Percentiles rank a stretch among this genome's conserved stretches.
These are phyloP conservation scores for Chytridium lagenaria DNA, from an alignment of 371 early-diverging fungal genomes.

Conservation along the genomic window DNA sequence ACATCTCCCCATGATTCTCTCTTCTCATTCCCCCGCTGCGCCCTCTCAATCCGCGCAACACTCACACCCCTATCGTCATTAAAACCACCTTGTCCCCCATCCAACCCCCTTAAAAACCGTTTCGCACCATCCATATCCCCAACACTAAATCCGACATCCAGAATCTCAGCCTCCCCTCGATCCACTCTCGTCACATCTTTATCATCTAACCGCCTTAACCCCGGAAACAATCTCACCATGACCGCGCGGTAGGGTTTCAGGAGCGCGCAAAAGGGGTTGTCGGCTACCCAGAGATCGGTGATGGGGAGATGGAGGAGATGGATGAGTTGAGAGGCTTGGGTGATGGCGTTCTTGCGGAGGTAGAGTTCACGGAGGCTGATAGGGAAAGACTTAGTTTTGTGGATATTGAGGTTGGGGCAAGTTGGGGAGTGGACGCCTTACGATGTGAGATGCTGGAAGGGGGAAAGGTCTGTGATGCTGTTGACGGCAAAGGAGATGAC, in stretches of 20 bases:
- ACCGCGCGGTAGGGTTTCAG: constrained; percentile 35
- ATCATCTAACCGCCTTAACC: constrained; percentile 45
- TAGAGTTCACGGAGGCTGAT: constrained; percentile 47
- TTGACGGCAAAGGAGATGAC: constrained; percentile 52
- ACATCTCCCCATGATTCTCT: not conserved
- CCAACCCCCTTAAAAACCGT: not conserved
- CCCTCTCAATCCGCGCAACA: not conserved
- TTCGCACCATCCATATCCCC: not conserved
- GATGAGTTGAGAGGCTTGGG: constrained; percentile 39
- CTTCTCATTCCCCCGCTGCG: not conserved
- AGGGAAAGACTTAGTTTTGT: too few relatives aligned
- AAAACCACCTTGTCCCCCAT: not conserved
- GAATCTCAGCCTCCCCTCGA: constrained; percentile 31
- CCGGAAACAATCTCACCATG: constrained; percentile 41
- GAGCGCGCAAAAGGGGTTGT: constrained; percentile 45
- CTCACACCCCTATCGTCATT: not conserved
- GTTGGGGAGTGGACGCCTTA: not conserved
- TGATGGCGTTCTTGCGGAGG: constrained; percentile 47
- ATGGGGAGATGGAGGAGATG: constrained; percentile 39
- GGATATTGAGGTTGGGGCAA: too few relatives aligned
- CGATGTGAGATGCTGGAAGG: not conserved
- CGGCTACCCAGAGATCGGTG: constrained; percentile 45
- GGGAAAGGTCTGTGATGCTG: constrained; percentile 21
- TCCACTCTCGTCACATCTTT: constrained; percentile 34
- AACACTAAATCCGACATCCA: not conserved